These are phyloP conservation scores for Arthrinium phaeospermum DNA, from an alignment of 2,329 filamentous ascomycete species.

Conservation along the genomic window DNA sequence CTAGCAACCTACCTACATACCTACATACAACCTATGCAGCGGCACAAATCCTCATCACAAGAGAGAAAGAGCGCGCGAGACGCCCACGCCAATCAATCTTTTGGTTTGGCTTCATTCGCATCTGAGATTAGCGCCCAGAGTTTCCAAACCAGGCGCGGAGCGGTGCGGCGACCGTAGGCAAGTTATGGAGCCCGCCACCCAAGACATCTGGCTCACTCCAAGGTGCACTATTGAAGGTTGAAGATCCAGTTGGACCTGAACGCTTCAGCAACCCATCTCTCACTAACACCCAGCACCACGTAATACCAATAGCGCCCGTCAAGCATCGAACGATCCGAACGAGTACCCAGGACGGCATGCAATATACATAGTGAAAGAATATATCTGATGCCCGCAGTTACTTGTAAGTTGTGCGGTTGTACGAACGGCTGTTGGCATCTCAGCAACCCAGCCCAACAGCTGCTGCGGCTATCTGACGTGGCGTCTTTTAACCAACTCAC, in stretches of 20 bases:
- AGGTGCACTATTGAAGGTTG: not conserved
- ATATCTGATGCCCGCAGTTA: not conserved
- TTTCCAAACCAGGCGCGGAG: not conserved
- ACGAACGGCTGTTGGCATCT: not conserved
- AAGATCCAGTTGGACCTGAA: slow-evolving; percentile 19
- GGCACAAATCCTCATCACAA: not conserved
- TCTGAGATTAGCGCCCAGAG: not conserved
- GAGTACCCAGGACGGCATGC: too few species aligned
- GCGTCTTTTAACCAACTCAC: slow-evolving; percentile 35
- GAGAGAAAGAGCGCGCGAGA: not conserved
- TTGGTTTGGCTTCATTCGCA: not conserved
- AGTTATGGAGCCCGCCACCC: not conserved
- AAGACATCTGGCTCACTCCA: slow-evolving; percentile 9
- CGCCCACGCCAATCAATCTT: not conserved
- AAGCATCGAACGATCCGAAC: too few species aligned
- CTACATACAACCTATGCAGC: not conserved
- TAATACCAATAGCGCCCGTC: too few species aligned
- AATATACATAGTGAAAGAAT: not conserved
- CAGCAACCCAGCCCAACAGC: not conserved
- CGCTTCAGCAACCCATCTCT: not conserved
- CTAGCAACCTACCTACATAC: too few species aligned
- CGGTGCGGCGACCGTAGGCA: not conserved
- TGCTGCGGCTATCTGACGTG: slow-evolving; percentile 30
- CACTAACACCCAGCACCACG: too few species aligned
- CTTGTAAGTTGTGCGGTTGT: not conserved